Conservation (phyloP, 306 rosid species). For the Crotalaria pallida region DNA sequence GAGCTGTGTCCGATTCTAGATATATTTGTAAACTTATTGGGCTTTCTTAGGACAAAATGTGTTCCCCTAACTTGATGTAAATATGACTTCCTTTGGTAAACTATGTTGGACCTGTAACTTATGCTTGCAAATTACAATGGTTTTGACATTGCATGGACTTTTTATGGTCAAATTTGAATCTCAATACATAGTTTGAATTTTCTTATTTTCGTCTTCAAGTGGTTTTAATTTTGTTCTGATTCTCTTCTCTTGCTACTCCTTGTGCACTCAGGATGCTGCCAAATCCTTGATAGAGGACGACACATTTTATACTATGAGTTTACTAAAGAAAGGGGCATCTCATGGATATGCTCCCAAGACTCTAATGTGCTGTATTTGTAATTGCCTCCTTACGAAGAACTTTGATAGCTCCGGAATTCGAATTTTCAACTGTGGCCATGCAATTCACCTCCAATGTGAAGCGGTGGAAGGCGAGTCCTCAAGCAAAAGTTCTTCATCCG, state of each 20-base stretch:
- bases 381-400: slow-evolving; percentile 56
- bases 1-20: neutral
- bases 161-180: neutral
- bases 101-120: neutral
- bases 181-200: neutral
- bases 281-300: slow-evolving; percentile 94
- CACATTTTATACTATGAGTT: slow-evolving; percentile 81
- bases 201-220: slow-evolving; percentile 2
- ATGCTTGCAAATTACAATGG: neutral
- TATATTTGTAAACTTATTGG: neutral
- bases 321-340: slow-evolving; percentile 93
- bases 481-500: slow-evolving; percentile 43
- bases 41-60: neutral
- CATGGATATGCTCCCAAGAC: slow-evolving; percentile 86
- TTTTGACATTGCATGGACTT: slow-evolving; percentile 1
- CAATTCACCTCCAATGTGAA: slow-evolving; percentile 84
- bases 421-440: slow-evolving; percentile 92
- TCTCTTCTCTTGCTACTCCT: neutral
- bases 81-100: neutral
- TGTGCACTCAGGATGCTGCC: slow-evolving; percentile 69
- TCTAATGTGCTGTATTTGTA: slow-evolving; percentile 69
- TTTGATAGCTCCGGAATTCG: slow-evolving; percentile 59
- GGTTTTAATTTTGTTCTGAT: slow-evolving; percentile 1
- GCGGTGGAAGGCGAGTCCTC: slow-evolving; percentile 55
- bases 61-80: neutral